A percentile compares a stretch with the other conserved stretches of the same genome.
These are phyloP conservation scores for Blastomyces percursus DNA, from an alignment of 2,329 filamentous ascomycete genomes.

Conservation along the genomic window DNA sequence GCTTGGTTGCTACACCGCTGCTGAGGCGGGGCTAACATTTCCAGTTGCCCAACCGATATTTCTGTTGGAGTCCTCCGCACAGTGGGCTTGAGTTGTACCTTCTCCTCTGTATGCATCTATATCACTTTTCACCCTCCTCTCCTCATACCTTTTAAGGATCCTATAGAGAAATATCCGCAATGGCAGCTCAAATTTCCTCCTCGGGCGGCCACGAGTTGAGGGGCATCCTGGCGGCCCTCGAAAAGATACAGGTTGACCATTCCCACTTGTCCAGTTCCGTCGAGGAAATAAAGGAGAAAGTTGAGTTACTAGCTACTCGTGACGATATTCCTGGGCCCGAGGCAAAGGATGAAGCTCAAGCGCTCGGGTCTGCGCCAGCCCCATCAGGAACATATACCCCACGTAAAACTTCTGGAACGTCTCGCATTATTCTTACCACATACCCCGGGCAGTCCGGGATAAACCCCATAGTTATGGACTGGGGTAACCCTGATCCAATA, in stretches of 20 bases:
- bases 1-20: no score
- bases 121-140: background rate
- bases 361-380: background rate
- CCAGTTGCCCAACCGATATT: background rate
- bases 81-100: background rate
- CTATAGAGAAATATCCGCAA: background rate
- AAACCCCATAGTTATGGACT: slow-evolving; percentile 77
- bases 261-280: slow-evolving; percentile 1
- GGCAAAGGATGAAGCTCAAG: background rate
- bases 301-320: background rate
- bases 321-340: background rate
- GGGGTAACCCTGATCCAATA: slow-evolving; percentile 67
- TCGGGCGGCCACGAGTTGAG: background rate
- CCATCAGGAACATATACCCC: background rate
- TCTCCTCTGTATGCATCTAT: background rate
- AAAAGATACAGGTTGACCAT: slow-evolving; percentile 2
- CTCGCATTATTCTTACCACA: slow-evolving; percentile 62
- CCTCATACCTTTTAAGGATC: background rate
- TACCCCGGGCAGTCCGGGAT: slow-evolving; percentile 93
- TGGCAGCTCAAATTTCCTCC: background rate
- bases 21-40: no score
- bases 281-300: background rate
- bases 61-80: background rate
- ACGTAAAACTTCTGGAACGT: slow-evolving; percentile 25
- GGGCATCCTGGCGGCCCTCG: background rate